A percentile compares a stretch with the other conserved stretches of the same genome.
Conservation (phyloP, 2,329 filamentous ascomycete species). For the Trichoderma harzianum region DNA sequence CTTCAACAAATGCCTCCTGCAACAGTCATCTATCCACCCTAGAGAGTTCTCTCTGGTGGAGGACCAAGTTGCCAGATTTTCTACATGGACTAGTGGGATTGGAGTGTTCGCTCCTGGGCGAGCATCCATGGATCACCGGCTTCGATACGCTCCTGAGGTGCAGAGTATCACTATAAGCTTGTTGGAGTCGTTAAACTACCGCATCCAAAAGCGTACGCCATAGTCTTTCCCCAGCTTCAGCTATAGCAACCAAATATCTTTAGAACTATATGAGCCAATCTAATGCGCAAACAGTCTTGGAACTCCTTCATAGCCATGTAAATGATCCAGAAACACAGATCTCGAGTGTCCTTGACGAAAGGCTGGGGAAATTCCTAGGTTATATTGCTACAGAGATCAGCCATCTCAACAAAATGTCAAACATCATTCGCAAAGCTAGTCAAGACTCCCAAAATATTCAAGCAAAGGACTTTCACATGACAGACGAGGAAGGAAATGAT, state of each 20-base stretch:
- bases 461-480: not conserved
- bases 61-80: not conserved
- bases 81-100: not conserved
- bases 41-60: not conserved
- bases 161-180: not conserved
- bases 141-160: not conserved
- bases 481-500: not conserved
- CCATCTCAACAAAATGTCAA: not conserved
- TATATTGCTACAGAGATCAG: not conserved
- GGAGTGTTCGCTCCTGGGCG: not conserved
- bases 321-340: not conserved
- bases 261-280: not conserved
- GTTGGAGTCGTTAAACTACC: not conserved
- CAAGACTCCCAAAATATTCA: not conserved
- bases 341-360: not conserved
- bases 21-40: not conserved
- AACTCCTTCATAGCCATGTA: not conserved
- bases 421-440: not conserved
- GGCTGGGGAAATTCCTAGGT: fast-evolving
- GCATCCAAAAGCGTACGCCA: not conserved
- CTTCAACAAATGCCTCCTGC: not conserved
- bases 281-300: not conserved
- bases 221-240: not conserved
- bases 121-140: not conserved
- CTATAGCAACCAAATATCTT: not conserved